Conservation (phyloP, 306 rosid genomes). For the Boehmeria nivea region DNA sequence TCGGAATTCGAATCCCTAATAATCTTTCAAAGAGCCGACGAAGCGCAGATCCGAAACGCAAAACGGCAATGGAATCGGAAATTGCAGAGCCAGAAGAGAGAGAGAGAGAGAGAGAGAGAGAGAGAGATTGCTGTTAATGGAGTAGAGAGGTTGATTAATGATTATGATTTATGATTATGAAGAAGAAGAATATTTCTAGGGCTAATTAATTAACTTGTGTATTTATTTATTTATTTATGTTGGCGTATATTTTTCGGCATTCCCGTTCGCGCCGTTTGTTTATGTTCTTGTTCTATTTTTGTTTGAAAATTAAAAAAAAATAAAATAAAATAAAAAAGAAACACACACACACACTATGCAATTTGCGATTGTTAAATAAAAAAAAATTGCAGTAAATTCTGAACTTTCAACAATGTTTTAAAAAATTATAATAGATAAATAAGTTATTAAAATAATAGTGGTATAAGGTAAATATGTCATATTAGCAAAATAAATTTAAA, state of each 20-base stretch:
- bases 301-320: not conserved
- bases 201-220: not conserved
- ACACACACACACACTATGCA: too few species aligned
- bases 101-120: not conserved
- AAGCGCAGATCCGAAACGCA: not conserved
- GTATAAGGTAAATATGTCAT: too few species aligned
- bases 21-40: not conserved
- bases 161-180: not conserved
- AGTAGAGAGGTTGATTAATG: too few species aligned
- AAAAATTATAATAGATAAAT: too few species aligned
- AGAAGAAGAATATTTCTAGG: conserved; percentile 8
- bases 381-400: too few species aligned
- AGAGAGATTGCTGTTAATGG: not conserved
- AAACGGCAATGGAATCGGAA: too few species aligned
- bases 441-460: too few species aligned
- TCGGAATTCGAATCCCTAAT: not conserved
- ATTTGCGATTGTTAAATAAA: too few species aligned
- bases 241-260: conserved; percentile 1
- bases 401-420: too few species aligned
- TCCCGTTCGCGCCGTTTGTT: conserved; percentile 14
- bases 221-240: not conserved
- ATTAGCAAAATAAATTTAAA: too few species aligned
- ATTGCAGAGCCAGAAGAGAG: not conserved
- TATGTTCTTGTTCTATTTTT: not conserved
- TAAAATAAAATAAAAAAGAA: too few species aligned